Percentiles rank a stretch among this genome's conserved stretches.
These are phyloP conservation scores for Amanita pseudoporphyria DNA, from an alignment of 768 basidiomycete genomes.

Conservation along the genomic window DNA sequence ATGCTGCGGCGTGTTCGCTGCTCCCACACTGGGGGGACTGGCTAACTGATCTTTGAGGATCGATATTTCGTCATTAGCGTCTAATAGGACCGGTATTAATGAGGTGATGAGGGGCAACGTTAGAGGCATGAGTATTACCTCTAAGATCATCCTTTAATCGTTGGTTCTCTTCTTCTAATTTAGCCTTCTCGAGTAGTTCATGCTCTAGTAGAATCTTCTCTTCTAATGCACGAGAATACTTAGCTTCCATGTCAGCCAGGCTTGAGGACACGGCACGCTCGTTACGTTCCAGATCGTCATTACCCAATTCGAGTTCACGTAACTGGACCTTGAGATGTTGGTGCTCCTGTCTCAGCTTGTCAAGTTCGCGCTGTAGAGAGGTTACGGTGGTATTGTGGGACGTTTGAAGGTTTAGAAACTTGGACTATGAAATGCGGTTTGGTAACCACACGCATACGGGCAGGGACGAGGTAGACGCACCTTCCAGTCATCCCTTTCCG, in stretches of 20 bases:
- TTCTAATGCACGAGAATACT: constrained; percentile 85
- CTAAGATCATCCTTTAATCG: constrained; percentile 86
- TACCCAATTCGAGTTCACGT: constrained; percentile 92
- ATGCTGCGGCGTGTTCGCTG: constrained; percentile 21
- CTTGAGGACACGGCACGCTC: constrained; percentile 83
- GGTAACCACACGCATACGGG: not conserved
- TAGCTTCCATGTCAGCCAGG: constrained; percentile 76
- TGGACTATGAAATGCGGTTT: constrained; percentile 33
- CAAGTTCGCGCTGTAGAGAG: constrained; percentile 87
- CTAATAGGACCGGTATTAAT: constrained; percentile 27
- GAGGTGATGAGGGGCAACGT: constrained; percentile 9
- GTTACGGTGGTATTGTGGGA: constrained; percentile 84
- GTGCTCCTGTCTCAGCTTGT: constrained; percentile 67
- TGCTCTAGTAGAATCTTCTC: constrained; percentile 97
- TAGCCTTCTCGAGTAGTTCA: constrained; percentile 85
- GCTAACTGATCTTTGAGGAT: constrained; percentile 72
- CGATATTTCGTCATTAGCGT: constrained; percentile 76
- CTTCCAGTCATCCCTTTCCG: constrained; percentile 90
- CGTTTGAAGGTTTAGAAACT: constrained; percentile 84
- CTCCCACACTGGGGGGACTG: constrained; percentile 22
- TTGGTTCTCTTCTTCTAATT: constrained; percentile 84
- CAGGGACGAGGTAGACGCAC: constrained; percentile 29
- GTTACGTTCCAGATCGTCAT: constrained; percentile 93
- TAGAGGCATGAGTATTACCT: constrained; percentile 40
- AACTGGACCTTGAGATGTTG: constrained; percentile 64